A percentile compares a stretch with the other conserved stretches of the same genome.
Evolutionary conservation across 2,329 filamentous ascomycete species (phyloP).

Genomic region (Graphilbum sp.): DNA sequence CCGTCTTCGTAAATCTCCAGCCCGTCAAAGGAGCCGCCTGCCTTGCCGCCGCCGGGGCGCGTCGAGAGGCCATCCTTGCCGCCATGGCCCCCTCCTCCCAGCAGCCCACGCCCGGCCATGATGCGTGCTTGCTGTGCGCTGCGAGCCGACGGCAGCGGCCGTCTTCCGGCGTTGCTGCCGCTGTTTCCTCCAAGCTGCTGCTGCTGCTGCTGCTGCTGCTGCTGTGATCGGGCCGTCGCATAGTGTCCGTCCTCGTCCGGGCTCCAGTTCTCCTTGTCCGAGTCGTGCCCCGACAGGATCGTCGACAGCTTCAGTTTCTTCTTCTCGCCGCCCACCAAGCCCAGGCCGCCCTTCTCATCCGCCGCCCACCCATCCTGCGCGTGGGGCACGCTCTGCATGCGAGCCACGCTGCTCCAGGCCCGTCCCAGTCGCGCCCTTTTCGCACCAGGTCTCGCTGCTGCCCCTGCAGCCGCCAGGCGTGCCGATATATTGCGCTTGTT

Average conservation of each 20-base stretch:
- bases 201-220: slow-evolving; percentile 10
- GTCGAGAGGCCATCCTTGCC: slow-evolving; percentile 14
- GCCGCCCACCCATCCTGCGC: slow-evolving; percentile 12
- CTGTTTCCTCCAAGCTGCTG: slow-evolving; percentile 12
- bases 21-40: slow-evolving; percentile 13
- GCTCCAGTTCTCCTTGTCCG: slow-evolving; percentile 89
- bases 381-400: slow-evolving; percentile 34
- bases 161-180: slow-evolving; percentile 5
- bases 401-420: slow-evolving; percentile 43
- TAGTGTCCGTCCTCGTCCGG: slow-evolving; percentile 32
- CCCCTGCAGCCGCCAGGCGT: slow-evolving; percentile 13
- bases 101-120: slow-evolving; percentile 16
- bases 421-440: slow-evolving; percentile 50
- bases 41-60: slow-evolving; percentile 13
- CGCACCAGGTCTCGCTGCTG: slow-evolving; percentile 17
- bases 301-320: slow-evolving; percentile 26
- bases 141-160: slow-evolving; percentile 5
- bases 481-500: slow-evolving; percentile 46
- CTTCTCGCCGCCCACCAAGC: slow-evolving; percentile 17
- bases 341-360: slow-evolving; percentile 11
- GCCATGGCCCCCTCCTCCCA: slow-evolving; percentile 15
- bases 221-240: slow-evolving; percentile 9
- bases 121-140: slow-evolving; percentile 14
- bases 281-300: slow-evolving; percentile 45
- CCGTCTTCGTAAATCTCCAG: slow-evolving; percentile 38